phyloP scores from a whole-genome alignment of 805 yeast species.

The Yarrowia bubula region DNA sequence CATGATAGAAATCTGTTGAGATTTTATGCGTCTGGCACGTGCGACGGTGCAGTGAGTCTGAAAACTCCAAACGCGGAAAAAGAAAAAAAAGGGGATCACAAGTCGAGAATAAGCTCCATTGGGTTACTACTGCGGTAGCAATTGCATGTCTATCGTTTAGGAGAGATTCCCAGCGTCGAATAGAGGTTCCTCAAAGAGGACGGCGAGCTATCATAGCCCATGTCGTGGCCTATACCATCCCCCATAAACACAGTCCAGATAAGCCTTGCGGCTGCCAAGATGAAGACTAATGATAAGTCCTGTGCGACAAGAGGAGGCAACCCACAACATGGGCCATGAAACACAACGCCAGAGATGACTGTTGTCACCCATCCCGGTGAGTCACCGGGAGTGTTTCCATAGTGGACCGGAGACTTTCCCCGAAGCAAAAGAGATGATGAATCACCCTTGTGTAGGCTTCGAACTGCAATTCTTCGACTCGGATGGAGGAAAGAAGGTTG shows the following conservation, averaged over 20 bases:
- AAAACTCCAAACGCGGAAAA: slow-evolving; percentile 28
- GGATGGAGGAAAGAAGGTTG: slow-evolving; percentile 21
- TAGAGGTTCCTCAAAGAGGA: slow-evolving; percentile 10
- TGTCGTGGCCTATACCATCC: slow-evolving; percentile 1
- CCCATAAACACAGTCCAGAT: slow-evolving; percentile 25
- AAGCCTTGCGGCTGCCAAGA: slow-evolving; percentile 28
- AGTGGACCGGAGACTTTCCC: slow-evolving; percentile 43
- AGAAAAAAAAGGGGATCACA: slow-evolving; percentile 29
- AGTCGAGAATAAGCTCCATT: slow-evolving; percentile 41
- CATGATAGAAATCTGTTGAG: slow-evolving; percentile 29
- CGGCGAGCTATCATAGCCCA: slow-evolving; percentile 19
- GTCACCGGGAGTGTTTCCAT: slow-evolving; percentile 36
- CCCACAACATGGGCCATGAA: slow-evolving; percentile 26
- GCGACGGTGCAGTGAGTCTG: slow-evolving; percentile 33
- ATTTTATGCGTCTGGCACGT: slow-evolving; percentile 32
- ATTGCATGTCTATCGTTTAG: slow-evolving; percentile 40
- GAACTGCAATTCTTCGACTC: slow-evolving; percentile 38
- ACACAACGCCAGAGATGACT: slow-evolving; percentile 19
- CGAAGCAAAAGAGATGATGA: slow-evolving; percentile 34
- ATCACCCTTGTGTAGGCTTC: slow-evolving; percentile 36
- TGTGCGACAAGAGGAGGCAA: slow-evolving; percentile 23
- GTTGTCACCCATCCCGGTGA: slow-evolving; percentile 23
- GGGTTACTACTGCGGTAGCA: slow-evolving; percentile 36
- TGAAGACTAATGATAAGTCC: slow-evolving; percentile 12
- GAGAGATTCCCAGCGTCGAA: slow-evolving; percentile 30